Evolutionary conservation across 495 filamentous ascomycete genomes (phyloP).

Genomic region (Penicillium samsonianum): DNA sequence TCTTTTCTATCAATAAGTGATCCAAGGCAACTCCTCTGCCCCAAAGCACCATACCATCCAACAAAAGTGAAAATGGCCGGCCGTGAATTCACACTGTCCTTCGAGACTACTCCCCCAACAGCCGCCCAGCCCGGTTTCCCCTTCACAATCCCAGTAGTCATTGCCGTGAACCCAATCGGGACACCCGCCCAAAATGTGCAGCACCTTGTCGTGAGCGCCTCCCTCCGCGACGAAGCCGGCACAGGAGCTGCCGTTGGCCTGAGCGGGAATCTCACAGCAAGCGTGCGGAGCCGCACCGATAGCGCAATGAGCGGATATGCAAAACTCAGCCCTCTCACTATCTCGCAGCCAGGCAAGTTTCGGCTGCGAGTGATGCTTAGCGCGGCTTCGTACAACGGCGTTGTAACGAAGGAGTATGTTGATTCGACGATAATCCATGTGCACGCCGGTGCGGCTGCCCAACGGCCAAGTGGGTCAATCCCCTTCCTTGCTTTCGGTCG

Average conservation of each 20-base stretch:
- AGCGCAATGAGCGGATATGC: conserved; percentile 42
- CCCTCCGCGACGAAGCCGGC: conserved; percentile 36
- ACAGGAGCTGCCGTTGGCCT: conserved; percentile 27
- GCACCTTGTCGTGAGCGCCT: conserved; percentile 37
- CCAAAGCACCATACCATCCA: background rate
- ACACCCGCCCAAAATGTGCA: conserved; percentile 29
- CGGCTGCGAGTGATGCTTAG: conserved; percentile 42
- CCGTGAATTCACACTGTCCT: conserved; percentile 39
- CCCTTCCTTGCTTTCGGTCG: conserved; percentile 1
- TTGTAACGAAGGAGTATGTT: conserved; percentile 36
- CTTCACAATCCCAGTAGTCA: conserved; percentile 40
- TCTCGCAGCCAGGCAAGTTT: conserved; percentile 38
- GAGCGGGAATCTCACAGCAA: conserved; percentile 38
- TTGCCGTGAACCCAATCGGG: conserved; percentile 39
- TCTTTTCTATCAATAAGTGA: background rate
- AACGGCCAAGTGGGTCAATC: conserved; percentile 39
- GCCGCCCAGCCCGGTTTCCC: conserved; percentile 31
- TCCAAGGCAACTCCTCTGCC: background rate
- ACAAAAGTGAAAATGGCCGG: conserved; percentile 28
- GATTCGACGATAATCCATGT: conserved; percentile 41
- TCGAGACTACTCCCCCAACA: conserved; percentile 37
- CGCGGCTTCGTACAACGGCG: conserved; percentile 32
- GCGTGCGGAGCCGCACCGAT: conserved; percentile 37
- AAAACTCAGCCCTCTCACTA: conserved; percentile 34
- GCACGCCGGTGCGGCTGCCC: conserved; percentile 31